Base-by-base conservation (phyloP, 164 flowering plant genomes). In the Chloranthus sessilifolius region DNA sequence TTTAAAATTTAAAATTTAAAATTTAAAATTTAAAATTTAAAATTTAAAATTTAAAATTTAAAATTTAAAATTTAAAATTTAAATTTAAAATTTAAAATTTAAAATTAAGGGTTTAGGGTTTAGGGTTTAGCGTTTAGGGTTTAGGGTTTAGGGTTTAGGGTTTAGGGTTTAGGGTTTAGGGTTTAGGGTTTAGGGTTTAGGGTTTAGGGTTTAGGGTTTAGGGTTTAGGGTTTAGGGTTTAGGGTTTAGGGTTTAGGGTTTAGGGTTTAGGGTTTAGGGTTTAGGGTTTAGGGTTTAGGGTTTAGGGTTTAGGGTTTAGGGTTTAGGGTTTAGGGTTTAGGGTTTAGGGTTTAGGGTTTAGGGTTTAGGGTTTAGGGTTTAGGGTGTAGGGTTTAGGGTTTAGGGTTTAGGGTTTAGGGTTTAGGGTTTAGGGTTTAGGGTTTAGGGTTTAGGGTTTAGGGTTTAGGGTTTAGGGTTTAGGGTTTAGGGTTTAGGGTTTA, bases 361-460 rank as follows among this genome's bases (percentile, higher is more conserved):
- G 44, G 55, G 55, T 36, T 51, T 51, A 51, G 55, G 55, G 55
- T 36, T 51, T 51, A n/a, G n/a, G n/a, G 55, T 36, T 51, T 51
- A 36, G 30, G 55, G 55, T 38, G 36, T 51, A 23, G 44, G 55
- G 43, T 51, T 51, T 51, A 36, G 43, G 43, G 55, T 51, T 51
- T 51, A 37, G 55, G 55, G 55, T 51, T 51, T 51, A 36, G 55
- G 55, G 55, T 51, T 51, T 51, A 21, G 55, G 55, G 55, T 51
- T 51, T 51, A 37, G 55, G 55, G 55, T 51, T 51, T 51, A 36
- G 55, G 55, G 43, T 36, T 51, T 36, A 24, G 44, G 55, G 28
- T 51, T 51, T 36, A 38, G 44, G 55, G 43, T 51, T 51, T 36
- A 4, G 44, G 55, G 43, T 51, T 51, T 36, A 23, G 44, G 55